Evolutionary conservation across 352 stramenopile species (phyloP).

Genomic region (Phytopythium montanum): DNA sequence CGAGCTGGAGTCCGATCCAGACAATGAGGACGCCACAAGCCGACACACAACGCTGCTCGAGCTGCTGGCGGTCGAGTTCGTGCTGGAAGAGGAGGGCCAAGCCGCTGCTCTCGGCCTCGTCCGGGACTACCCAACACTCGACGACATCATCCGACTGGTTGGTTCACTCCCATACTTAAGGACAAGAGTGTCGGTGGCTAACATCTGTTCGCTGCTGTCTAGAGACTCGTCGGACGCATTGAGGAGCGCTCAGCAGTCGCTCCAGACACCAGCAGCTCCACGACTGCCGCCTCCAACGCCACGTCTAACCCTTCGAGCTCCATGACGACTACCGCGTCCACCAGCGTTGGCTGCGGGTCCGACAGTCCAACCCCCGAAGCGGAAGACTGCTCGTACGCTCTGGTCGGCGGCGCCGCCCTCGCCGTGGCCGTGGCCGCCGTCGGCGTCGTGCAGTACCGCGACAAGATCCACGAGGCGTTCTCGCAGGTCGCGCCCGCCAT

Average conservation of each 20-base stretch:
- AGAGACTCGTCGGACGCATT: constrained; percentile 1
- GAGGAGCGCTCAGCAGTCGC: constrained; percentile 1
- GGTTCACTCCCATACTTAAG: background rate
- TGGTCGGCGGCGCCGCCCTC: constrained; percentile 48
- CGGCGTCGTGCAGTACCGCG: constrained; percentile 42
- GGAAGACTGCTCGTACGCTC: constrained; percentile 34
- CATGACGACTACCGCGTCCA: background rate
- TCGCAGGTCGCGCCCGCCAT: constrained; percentile 39
- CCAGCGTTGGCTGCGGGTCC: background rate
- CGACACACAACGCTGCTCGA: constrained; percentile 31
- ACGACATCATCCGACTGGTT: constrained; percentile 46
- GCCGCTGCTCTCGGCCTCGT: constrained; percentile 31
- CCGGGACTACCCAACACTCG: constrained; percentile 28
- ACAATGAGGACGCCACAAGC: constrained; percentile 6
- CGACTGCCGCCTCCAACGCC: background rate
- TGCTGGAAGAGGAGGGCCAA: constrained; percentile 39
- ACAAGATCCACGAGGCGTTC: constrained; percentile 42
- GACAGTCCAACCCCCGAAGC: background rate
- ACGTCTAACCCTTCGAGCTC: background rate
- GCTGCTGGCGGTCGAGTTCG: constrained; percentile 41
- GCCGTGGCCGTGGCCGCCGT: constrained; percentile 40
- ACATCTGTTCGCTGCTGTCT: background rate
- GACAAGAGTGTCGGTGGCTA: background rate
- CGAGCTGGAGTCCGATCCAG: background rate
- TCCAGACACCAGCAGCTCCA: background rate